A percentile compares a stretch with the other conserved stretches of the same genome.
phyloP scores from a whole-genome alignment of 1,139 yeast species.

The Blastobotrys aristatus region DNA sequence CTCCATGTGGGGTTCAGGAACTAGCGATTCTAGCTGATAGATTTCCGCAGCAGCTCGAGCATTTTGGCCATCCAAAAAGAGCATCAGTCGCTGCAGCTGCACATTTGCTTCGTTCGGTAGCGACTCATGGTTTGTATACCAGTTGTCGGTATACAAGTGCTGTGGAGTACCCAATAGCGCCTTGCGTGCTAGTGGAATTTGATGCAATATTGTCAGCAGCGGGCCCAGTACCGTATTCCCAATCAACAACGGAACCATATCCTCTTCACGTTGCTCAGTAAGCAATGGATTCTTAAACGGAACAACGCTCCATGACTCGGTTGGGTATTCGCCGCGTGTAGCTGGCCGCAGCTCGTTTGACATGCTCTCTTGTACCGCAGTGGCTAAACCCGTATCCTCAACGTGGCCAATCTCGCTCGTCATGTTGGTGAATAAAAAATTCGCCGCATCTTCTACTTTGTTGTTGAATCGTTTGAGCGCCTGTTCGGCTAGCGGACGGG shows the following conservation, averaged over 20 bases:
- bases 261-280: constrained; percentile 10
- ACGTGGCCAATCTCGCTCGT: not conserved
- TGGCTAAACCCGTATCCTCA: constrained; percentile 16
- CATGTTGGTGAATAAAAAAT: constrained; percentile 4
- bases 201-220: constrained; percentile 40
- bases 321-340: constrained; percentile 24
- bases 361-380: constrained; percentile 17
- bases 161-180: constrained; percentile 34
- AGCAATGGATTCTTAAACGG: not conserved
- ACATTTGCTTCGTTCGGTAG: constrained; percentile 21
- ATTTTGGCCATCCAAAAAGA: constrained; percentile 41
- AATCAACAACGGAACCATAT: constrained; percentile 35
- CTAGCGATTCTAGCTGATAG: constrained; percentile 1
- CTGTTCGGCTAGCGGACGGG: constrained; percentile 36
- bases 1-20: not conserved
- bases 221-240: constrained; percentile 37
- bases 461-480: constrained; percentile 26
- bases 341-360: constrained; percentile 26
- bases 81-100: constrained; percentile 44
- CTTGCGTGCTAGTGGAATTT: constrained; percentile 39
- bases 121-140: constrained; percentile 37
- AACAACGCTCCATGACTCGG: constrained; percentile 29
- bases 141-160: constrained; percentile 37
- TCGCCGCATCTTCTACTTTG: constrained; percentile 14
- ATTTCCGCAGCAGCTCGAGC: constrained; percentile 6